phyloP scores from a whole-genome alignment of 805 yeast species.

The Torulaspora delbrueckii region DNA sequence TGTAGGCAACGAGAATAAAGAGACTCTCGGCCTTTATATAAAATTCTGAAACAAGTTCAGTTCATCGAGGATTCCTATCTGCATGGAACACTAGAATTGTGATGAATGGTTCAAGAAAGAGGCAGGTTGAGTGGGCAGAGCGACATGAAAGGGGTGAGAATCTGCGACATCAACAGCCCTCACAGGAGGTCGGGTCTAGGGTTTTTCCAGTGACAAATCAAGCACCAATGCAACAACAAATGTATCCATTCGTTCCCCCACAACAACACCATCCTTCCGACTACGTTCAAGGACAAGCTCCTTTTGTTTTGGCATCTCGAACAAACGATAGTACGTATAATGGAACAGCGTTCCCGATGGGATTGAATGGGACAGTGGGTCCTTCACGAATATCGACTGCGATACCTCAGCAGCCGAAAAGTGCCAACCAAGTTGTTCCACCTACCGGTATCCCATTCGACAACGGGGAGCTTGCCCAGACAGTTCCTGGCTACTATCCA shows the following conservation, averaged over 20 bases:
- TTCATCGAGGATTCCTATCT: background rate
- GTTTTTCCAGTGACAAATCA: conserved; percentile 5
- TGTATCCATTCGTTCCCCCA: conserved; percentile 1
- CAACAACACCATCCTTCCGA: conserved; percentile 5
- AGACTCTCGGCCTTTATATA: background rate
- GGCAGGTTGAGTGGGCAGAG: background rate
- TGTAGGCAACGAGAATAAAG: background rate
- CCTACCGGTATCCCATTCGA: background rate
- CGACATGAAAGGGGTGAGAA: background rate
- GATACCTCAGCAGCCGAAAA: background rate
- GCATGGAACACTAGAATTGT: background rate
- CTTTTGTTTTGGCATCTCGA: conserved; percentile 8
- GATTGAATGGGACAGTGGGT: background rate
- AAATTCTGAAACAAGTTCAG: background rate
- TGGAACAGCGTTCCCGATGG: conserved; percentile 2
- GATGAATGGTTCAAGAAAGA: background rate
- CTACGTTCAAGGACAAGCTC: conserved; percentile 6
- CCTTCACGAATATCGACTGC: background rate
- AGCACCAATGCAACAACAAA: conserved; percentile 1
- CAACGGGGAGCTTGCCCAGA: background rate
- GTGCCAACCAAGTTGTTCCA: background rate
- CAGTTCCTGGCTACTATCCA: background rate
- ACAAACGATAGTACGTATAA: conserved; percentile 1
- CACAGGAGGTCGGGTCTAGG: background rate
- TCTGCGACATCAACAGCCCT: background rate